Conservation (phyloP, 2,329 filamentous ascomycete species). For the Aspergillus felis region DNA sequence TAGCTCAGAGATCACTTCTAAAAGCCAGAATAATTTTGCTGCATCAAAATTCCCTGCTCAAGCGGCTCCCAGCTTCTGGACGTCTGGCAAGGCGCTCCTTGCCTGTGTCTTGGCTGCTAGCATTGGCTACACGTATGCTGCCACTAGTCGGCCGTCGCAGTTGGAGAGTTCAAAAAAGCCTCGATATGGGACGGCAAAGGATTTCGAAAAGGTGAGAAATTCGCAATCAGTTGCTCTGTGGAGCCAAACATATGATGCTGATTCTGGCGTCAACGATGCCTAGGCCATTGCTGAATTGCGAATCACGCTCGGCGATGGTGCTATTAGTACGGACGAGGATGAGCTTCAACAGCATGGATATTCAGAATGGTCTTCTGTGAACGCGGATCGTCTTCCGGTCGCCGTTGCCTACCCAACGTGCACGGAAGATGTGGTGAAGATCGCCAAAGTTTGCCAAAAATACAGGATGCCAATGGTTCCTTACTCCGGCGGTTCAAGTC, state of each 20-base stretch:
- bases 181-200: slow-evolving; percentile 35
- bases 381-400: slow-evolving; percentile 59
- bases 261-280: slow-evolving; percentile 3
- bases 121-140: slow-evolving; percentile 50
- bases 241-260: background rate
- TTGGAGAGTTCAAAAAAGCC: slow-evolving; percentile 19
- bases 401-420: slow-evolving; percentile 62
- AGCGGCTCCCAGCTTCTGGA: slow-evolving; percentile 36
- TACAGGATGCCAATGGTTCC: slow-evolving; percentile 80
- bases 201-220: slow-evolving; percentile 36
- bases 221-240: background rate
- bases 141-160: slow-evolving; percentile 31
- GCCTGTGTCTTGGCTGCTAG: slow-evolving; percentile 49
- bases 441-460: slow-evolving; percentile 70
- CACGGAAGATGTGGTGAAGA: slow-evolving; percentile 61
- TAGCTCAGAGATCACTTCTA: background rate
- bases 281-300: slow-evolving; percentile 57
- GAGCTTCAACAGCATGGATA: slow-evolving; percentile 62
- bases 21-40: slow-evolving; percentile 11
- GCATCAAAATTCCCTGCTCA: slow-evolving; percentile 11
- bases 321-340: slow-evolving; percentile 61
- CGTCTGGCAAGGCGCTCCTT: slow-evolving; percentile 45
- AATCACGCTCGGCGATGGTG: slow-evolving; percentile 52
- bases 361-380: slow-evolving; percentile 68
- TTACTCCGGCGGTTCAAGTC: slow-evolving; percentile 78